Evolutionary conservation across 495 filamentous ascomycete genomes (phyloP), one percentile per base, ranked within the genome.

Genomic region (Hypoxylon fragiforme): DNA sequence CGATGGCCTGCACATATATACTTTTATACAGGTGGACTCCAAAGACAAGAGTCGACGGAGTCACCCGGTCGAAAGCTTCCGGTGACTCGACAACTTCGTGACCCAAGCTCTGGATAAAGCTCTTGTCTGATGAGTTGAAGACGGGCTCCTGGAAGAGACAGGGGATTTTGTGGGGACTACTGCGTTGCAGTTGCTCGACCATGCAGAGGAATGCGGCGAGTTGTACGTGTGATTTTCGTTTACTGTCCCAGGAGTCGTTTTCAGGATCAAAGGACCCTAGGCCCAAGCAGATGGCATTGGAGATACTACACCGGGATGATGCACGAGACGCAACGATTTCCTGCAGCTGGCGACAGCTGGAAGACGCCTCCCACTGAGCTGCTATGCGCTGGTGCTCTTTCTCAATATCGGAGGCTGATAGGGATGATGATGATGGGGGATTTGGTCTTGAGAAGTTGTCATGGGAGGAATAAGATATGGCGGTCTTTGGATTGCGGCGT

Each of bases 111-210:
- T 54, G 26, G 31, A 90, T 77, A 50, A 89, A 86, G 0, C 66
- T 57, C 18, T 71, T 75, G 60, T 92, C 88, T 5, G 78, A 65
- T 6, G 65, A 35, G 44, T 82, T 89, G 70, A 90, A 90, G 56
- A 80, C 61, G 5, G 88, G 88, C 40, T 92, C 88, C 71, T 92
- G 88, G 16, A 85, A 79, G 54, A 81, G 68, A 40, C 81, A 70
- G 20, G 69, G 66, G 37, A 78, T 72, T 5, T 38, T 48, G 1
- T 50, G 64, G 2, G 49, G 31, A 28, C 18, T 36, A 1, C 36
- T 14, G 2, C 47, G 53, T 26, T 64, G 70, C 13, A 83, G 49
- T 2, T 65, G 41, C 0, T 77, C 64, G 28, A 83, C 70, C 1
- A 88, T 68, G n/a, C 67, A 67, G 8, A 75, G 54, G 47, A 91